Percentiles rank a stretch among this genome's conserved stretches.
Conservation (phyloP, 371 early-diverging fungal species). For the Capillidium heterosporum region DNA sequence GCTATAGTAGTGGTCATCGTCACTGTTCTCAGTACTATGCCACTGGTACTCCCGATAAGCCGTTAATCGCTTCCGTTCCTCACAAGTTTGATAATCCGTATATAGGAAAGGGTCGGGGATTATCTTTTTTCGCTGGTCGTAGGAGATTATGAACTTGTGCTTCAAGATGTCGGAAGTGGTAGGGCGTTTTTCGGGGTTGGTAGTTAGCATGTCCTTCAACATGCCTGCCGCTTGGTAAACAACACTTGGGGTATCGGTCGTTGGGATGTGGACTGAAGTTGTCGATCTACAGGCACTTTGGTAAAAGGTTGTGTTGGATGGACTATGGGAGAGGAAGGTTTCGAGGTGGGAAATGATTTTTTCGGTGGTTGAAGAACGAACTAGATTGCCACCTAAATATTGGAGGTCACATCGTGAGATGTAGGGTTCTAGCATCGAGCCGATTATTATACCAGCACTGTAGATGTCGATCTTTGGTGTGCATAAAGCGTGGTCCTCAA, state of each 20-base stretch:
- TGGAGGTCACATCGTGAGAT: constrained; percentile 1
- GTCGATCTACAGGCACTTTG: not conserved
- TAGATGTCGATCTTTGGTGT: constrained; percentile 4
- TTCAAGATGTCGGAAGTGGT: not conserved
- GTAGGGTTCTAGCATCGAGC: constrained; percentile 2
- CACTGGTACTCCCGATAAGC: not conserved
- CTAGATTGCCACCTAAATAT: constrained; percentile 5
- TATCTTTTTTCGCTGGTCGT: not conserved
- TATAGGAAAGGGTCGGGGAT: not conserved
- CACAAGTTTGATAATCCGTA: not conserved
- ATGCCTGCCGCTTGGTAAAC: constrained; percentile 3
- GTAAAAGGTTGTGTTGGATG: not conserved
- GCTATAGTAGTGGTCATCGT: not conserved
- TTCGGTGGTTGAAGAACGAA: constrained; percentile 3
- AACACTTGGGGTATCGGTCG: not conserved
- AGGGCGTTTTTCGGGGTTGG: not conserved
- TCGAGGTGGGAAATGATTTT: not conserved
- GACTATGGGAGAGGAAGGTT: not conserved
- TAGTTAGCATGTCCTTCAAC: not conserved
- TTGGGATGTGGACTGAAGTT: not conserved
- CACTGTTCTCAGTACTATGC: not conserved
- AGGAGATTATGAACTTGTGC: not conserved
- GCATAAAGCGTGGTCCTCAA: not conserved
- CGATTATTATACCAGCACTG: constrained; percentile 3
- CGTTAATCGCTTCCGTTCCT: not conserved